Conservation (phyloP, 202 grass and related monocot genomes). For the Dendrocalamus latiflorus region DNA sequence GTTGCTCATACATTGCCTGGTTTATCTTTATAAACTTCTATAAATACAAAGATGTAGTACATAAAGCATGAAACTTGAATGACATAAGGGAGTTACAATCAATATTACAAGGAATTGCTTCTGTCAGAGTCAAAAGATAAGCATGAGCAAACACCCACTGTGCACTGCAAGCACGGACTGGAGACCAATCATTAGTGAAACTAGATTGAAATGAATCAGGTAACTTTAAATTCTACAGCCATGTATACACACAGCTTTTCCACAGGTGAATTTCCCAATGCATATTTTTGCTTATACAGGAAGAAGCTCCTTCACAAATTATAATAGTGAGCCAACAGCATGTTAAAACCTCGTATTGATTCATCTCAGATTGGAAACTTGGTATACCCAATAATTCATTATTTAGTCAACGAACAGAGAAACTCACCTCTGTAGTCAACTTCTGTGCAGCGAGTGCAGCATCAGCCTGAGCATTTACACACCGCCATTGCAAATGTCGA, state of each 20-base stretch:
- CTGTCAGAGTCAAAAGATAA: neutral
- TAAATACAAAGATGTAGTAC: neutral
- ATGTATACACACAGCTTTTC: neutral
- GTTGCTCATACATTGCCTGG: neutral
- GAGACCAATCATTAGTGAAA: neutral
- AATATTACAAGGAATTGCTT: neutral
- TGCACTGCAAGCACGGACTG: neutral
- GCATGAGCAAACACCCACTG: neutral
- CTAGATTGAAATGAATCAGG: neutral
- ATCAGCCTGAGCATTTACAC: slow-evolving; percentile 69
- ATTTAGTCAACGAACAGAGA: slow-evolving; percentile 6
- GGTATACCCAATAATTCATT: neutral
- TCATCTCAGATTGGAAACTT: neutral
- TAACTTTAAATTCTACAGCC: neutral
- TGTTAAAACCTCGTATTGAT: neutral
- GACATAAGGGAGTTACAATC: slow-evolving; percentile 21
- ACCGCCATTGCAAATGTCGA: slow-evolving; percentile 91
- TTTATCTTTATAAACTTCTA: neutral
- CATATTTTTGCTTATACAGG: neutral
- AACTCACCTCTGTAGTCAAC: slow-evolving; percentile 72
- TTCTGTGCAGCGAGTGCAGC: slow-evolving; percentile 57
- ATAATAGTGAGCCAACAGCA: neutral
- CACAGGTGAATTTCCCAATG: neutral
- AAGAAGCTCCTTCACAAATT: neutral
- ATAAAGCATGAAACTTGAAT: neutral